phyloP scores from a whole-genome alignment of 2,329 filamentous ascomycete genomes.

The Colletotrichum limetticola region DNA sequence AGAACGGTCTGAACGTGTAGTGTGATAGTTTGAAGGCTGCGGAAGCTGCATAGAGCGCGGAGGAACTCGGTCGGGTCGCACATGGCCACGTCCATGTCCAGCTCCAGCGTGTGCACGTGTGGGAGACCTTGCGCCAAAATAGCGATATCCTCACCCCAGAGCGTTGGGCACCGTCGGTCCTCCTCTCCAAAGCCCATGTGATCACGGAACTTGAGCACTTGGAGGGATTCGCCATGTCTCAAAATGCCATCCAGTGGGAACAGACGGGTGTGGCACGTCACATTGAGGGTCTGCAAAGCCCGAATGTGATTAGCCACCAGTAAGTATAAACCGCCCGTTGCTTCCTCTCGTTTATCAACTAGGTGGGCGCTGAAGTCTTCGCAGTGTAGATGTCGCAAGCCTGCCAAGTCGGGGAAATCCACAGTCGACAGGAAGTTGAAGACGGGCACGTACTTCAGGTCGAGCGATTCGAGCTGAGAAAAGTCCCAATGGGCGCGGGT shows the following conservation, averaged over 20 bases:
- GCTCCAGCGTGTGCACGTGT: slow-evolving; percentile 52
- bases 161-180: slow-evolving; percentile 52
- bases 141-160: slow-evolving; percentile 47
- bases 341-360: slow-evolving; percentile 49
- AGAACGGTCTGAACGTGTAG: slow-evolving; percentile 58
- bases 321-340: slow-evolving; percentile 50
- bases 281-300: slow-evolving; percentile 49
- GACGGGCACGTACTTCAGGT: slow-evolving; percentile 55
- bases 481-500: slow-evolving; percentile 59
- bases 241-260: slow-evolving; percentile 54
- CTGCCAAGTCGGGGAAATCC: slow-evolving; percentile 46
- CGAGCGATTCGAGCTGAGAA: slow-evolving; percentile 51
- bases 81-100: slow-evolving; percentile 56
- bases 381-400: slow-evolving; percentile 50
- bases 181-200: slow-evolving; percentile 58
- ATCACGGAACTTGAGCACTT: slow-evolving; percentile 54
- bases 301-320: slow-evolving; percentile 51
- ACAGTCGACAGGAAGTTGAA: slow-evolving; percentile 57
- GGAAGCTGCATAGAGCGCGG: slow-evolving; percentile 50
- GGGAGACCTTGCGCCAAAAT: slow-evolving; percentile 45
- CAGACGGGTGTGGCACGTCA: slow-evolving; percentile 53
- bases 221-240: slow-evolving; percentile 50
- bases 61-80: slow-evolving; percentile 52
- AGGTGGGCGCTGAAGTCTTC: slow-evolving; percentile 58
- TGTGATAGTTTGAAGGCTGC: slow-evolving; percentile 50